phyloP scores from a whole-genome alignment of 108 stramenopile genomes.

The Nitzschia sp. region DNA sequence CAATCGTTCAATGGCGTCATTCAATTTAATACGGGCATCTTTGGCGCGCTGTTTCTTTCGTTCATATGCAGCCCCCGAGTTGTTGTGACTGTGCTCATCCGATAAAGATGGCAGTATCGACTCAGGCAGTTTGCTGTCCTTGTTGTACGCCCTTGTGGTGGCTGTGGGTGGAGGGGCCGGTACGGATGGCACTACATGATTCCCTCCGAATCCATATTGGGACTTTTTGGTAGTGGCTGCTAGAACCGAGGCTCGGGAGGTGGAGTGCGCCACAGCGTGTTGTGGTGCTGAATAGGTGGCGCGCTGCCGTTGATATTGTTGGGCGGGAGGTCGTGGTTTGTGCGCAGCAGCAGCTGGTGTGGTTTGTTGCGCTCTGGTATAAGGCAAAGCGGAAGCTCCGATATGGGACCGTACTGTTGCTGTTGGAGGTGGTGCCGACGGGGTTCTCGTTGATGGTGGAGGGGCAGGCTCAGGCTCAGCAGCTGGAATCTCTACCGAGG shows the following conservation, averaged over 20 bases:
- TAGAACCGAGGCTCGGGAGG: slow-evolving; percentile 48
- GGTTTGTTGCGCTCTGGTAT: background rate
- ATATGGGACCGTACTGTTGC: too few species aligned
- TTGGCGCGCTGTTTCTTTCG: slow-evolving; percentile 88
- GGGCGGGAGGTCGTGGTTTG: background rate
- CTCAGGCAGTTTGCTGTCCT: background rate
- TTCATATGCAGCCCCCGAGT: slow-evolving; percentile 65
- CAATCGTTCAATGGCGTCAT: slow-evolving; percentile 79
- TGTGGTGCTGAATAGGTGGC: slow-evolving; percentile 23
- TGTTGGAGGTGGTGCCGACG: background rate
- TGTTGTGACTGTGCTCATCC: background rate
- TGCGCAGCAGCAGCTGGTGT: background rate
- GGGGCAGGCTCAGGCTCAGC: background rate
- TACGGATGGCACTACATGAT: slow-evolving; percentile 69
- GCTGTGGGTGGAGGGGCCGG: slow-evolving; percentile 53
- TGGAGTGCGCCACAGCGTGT: slow-evolving; percentile 44
- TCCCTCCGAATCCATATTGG: slow-evolving; percentile 73
- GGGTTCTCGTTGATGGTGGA: background rate
- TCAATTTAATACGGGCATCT: slow-evolving; percentile 78
- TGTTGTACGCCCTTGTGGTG: background rate
- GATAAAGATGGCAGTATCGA: background rate
- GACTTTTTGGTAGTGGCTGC: slow-evolving; percentile 52
- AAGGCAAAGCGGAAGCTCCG: background rate
- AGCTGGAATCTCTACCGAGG: slow-evolving; percentile 2
- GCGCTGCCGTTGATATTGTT: slow-evolving; percentile 11